Evolutionary conservation across 169 alveolate genomes (phyloP).

Genomic region (Theileria annulata): DNA sequence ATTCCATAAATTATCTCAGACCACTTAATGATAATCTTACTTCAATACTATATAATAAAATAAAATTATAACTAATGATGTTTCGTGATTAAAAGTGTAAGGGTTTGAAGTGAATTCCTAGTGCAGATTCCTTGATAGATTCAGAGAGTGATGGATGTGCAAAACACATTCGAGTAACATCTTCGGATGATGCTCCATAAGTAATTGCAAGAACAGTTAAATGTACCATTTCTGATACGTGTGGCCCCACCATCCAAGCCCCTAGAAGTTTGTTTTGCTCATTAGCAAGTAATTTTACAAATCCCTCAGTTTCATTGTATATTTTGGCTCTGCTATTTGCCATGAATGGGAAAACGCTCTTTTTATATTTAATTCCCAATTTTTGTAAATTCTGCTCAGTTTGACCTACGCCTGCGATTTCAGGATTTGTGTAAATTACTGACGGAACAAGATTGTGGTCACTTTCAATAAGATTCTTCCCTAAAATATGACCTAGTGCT

Average conservation of each 20-base stretch:
- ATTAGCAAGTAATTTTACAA: conserved; percentile 86
- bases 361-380: conserved; percentile 81
- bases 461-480: conserved; percentile 84
- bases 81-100: conserved; percentile 85
- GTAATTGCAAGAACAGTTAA: conserved; percentile 91
- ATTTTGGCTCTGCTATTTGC: conserved; percentile 95
- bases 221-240: conserved; percentile 96
- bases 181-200: conserved; percentile 95
- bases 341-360: conserved; percentile 92
- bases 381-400: conserved; percentile 91
- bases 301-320: conserved; percentile 93
- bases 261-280: conserved; percentile 93
- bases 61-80: too few relatives aligned
- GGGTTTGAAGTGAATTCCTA: conserved; percentile 92
- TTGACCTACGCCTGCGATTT: conserved; percentile 97
- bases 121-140: conserved; percentile 93
- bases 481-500: conserved; percentile 89
- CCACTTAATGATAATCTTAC: not conserved
- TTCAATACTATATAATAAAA: too few relatives aligned
- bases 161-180: conserved; percentile 93
- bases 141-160: conserved; percentile 99
- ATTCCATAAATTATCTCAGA: not conserved
- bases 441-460: conserved; percentile 94
- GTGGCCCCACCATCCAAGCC: conserved; percentile 94
- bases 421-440: conserved; percentile 97